A percentile compares a stretch with the other conserved stretches of the same genome.
Evolutionary conservation across 768 basidiomycete genomes (phyloP).

Genomic region (Melanogaster broomeanus): DNA sequence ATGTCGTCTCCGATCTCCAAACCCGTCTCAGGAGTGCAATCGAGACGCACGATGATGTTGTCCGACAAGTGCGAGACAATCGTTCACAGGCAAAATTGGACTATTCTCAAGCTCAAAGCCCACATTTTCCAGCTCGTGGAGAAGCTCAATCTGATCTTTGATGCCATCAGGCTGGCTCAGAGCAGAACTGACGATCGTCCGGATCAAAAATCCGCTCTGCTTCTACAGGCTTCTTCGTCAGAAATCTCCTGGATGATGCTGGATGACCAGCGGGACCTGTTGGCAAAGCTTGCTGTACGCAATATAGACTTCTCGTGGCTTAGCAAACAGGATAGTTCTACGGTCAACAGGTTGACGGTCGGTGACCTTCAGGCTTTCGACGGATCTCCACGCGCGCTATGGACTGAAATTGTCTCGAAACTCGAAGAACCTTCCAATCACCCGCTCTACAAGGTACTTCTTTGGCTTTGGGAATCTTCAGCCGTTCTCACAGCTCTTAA

Average conservation of each 20-base stretch:
- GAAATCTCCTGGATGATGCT: conserved; percentile 95
- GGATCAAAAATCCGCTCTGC: conserved; percentile 78
- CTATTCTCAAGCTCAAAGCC: conserved; percentile 65
- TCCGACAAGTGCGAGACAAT: conserved; percentile 31
- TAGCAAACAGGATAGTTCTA: conserved; percentile 85
- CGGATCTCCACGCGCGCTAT: conserved; percentile 76
- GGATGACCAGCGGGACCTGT: conserved; percentile 64
- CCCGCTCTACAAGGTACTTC: conserved; percentile 64
- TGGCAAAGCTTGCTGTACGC: conserved; percentile 85
- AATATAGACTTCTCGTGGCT: conserved; percentile 81
- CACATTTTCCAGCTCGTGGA: conserved; percentile 74
- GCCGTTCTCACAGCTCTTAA: conserved; percentile 8
- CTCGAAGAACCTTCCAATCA: conserved; percentile 70
- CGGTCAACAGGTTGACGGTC: conserved; percentile 72
- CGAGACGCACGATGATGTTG: conserved; percentile 48
- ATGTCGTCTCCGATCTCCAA: conserved; percentile 74
- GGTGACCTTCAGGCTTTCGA: conserved; percentile 85
- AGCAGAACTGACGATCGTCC: conserved; percentile 66
- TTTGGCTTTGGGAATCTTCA: background rate
- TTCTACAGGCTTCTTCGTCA: conserved; percentile 77
- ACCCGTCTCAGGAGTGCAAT: conserved; percentile 64
- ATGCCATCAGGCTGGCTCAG: conserved; percentile 82
- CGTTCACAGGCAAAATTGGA: conserved; percentile 50
- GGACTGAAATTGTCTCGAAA: conserved; percentile 87
- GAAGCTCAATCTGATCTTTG: conserved; percentile 83